phyloP scores from a whole-genome alignment of 371 early-diverging fungal genomes.

The Mortierella sp. region DNA sequence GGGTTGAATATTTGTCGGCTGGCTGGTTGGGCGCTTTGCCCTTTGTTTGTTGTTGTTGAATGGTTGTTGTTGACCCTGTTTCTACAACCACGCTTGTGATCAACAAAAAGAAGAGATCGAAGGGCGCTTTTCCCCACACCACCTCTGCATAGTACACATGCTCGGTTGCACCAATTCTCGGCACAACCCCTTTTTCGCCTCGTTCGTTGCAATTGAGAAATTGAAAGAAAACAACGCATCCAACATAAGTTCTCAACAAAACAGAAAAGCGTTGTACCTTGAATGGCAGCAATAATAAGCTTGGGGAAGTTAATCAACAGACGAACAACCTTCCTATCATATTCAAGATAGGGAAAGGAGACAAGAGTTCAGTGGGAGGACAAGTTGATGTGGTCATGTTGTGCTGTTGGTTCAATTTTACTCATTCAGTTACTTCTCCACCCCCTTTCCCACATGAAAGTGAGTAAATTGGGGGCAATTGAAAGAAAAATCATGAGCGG shows the following conservation, averaged over 20 bases:
- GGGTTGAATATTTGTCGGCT: neutral
- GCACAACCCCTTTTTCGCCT: neutral
- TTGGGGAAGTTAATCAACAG: constrained; percentile 79
- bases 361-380: neutral
- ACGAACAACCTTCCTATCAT: constrained; percentile 64
- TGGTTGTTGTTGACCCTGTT: neutral
- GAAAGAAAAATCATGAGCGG: neutral
- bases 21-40: neutral
- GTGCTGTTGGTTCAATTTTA: too few species aligned
- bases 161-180: neutral
- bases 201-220: neutral
- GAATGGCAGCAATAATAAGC: constrained; percentile 80
- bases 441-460: neutral
- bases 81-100: neutral
- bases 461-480: too few species aligned
- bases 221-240: neutral
- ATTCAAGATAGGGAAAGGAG: neutral
- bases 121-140: neutral
- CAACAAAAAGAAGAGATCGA: neutral
- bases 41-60: neutral
- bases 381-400: too few species aligned
- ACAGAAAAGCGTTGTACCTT: constrained; percentile 61
- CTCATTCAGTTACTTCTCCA: neutral
- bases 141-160: neutral
- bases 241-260: too few species aligned